Conservation (phyloP, 306 rosid species). For the Neltuma alba region DNA sequence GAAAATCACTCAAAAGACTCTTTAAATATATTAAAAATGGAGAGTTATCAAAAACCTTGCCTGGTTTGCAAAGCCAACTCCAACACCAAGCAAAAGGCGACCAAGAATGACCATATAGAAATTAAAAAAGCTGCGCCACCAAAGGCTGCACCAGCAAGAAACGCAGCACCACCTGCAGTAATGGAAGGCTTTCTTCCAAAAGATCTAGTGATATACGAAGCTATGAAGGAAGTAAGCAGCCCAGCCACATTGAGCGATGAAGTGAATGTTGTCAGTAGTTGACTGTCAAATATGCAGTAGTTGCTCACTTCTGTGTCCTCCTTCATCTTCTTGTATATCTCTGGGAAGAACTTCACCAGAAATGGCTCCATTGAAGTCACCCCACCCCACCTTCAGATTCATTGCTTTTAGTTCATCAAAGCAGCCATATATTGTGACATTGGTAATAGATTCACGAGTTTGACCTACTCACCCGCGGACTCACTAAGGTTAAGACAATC, state of each 20-base stretch:
- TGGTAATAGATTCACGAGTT: background rate
- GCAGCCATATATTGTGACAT: background rate
- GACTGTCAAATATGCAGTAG: slow-evolving; percentile 11
- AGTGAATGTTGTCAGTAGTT: background rate
- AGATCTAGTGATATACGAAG: background rate
- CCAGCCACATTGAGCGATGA: background rate
- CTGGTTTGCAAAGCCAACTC: slow-evolving; percentile 5
- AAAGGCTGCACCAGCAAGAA: background rate
- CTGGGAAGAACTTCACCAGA: slow-evolving; percentile 9
- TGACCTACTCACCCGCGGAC: background rate
- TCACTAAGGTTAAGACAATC: background rate
- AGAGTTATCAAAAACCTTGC: no score
- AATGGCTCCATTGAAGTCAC: background rate
- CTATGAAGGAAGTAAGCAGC: background rate
- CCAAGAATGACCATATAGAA: background rate
- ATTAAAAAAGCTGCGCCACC: background rate
- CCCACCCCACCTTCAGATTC: background rate
- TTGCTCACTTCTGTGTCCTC: background rate
- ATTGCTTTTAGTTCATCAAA: background rate
- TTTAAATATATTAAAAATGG: no score
- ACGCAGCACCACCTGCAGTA: background rate
- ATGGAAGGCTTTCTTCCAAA: slow-evolving; percentile 2
- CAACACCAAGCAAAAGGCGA: slow-evolving; percentile 3
- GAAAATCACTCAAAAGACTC: no score
- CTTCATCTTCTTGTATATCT: background rate